Evolutionary conservation across 192 early-diverging fungal genomes (phyloP).

Genomic region (Backusella sp.): DNA sequence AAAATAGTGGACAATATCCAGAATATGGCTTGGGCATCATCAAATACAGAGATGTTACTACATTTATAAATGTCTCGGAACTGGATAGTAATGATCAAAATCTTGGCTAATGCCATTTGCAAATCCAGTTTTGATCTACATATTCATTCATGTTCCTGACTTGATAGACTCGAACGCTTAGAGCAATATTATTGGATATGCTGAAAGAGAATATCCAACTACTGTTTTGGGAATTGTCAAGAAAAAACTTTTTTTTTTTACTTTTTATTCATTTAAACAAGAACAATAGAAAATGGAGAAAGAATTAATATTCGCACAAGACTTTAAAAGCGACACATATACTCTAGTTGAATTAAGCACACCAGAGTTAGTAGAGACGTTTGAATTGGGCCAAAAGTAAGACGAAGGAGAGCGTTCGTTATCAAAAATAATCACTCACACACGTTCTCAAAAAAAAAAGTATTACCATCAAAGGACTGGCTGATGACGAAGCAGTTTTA

Average conservation of each 20-base stretch:
- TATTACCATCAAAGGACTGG: slow-evolving; percentile 34
- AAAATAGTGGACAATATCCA: too few relatives aligned
- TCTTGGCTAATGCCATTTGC: too few relatives aligned
- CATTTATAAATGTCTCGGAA: too few relatives aligned
- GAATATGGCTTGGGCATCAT: too few relatives aligned
- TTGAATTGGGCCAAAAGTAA: slow-evolving; percentile 14
- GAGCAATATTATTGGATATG: neutral
- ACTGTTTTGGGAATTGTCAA: neutral
- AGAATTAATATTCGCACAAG: neutral
- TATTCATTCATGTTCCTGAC: too few relatives aligned
- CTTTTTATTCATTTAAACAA: neutral
- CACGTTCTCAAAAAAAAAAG: slow-evolving; percentile 2
- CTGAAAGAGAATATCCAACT: neutral
- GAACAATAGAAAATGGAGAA: neutral
- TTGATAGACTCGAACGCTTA: neutral
- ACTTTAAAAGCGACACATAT: slow-evolving; percentile 4
- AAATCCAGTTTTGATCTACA: too few relatives aligned
- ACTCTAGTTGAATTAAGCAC: slow-evolving; percentile 14
- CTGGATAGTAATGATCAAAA: too few relatives aligned
- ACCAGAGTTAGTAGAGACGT: slow-evolving; percentile 6
- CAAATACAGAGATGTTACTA: too few relatives aligned
- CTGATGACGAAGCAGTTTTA: slow-evolving; percentile 41
- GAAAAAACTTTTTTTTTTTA: neutral
- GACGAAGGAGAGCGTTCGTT: neutral
- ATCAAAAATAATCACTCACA: neutral